These are phyloP conservation scores for Aristolochia contorta DNA, from an alignment of 164 flowering plant genomes.

Conservation along the genomic window DNA sequence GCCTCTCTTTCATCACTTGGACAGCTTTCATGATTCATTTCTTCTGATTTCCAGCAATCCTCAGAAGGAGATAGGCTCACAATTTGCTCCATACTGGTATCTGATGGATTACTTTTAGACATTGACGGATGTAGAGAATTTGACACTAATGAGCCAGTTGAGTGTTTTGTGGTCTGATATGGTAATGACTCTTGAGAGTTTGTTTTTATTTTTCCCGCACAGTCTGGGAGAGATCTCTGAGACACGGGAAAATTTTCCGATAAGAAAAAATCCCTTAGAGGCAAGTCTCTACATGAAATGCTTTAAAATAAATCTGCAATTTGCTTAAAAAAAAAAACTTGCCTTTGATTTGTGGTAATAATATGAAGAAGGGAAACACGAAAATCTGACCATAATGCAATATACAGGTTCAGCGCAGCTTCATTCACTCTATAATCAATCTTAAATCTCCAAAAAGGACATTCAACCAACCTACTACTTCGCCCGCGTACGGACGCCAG, in stretches of 20 bases:
- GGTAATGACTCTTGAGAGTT: slow-evolving; percentile 26
- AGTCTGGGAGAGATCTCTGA: slow-evolving; percentile 40
- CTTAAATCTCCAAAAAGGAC: slow-evolving; percentile 7
- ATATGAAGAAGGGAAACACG: slow-evolving; percentile 53
- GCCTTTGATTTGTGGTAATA: slow-evolving; percentile 60
- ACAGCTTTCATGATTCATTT: slow-evolving; percentile 20
- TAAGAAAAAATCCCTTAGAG: neutral
- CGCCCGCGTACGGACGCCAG: slow-evolving; percentile 9
- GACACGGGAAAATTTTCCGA: slow-evolving; percentile 6
- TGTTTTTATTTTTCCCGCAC: slow-evolving; percentile 39
- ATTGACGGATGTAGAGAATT: slow-evolving; percentile 6
- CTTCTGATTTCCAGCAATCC: slow-evolving; percentile 38
- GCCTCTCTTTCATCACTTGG: slow-evolving; percentile 14
- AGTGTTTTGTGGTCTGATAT: slow-evolving; percentile 14
- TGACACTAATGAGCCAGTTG: slow-evolving; percentile 9
- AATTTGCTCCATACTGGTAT: slow-evolving; percentile 14
- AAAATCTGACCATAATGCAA: slow-evolving; percentile 56
- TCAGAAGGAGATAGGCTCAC: slow-evolving; percentile 26
- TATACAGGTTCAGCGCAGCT: slow-evolving; percentile 11
- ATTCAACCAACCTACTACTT: slow-evolving; percentile 6
- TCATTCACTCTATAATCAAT: slow-evolving; percentile 23
- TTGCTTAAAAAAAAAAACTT: neutral
- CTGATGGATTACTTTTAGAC: slow-evolving; percentile 14
- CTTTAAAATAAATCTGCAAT: neutral
- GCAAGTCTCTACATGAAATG: neutral